These are phyloP conservation scores for Russula emetica DNA, from an alignment of 768 basidiomycete genomes.

Conservation along the genomic window DNA sequence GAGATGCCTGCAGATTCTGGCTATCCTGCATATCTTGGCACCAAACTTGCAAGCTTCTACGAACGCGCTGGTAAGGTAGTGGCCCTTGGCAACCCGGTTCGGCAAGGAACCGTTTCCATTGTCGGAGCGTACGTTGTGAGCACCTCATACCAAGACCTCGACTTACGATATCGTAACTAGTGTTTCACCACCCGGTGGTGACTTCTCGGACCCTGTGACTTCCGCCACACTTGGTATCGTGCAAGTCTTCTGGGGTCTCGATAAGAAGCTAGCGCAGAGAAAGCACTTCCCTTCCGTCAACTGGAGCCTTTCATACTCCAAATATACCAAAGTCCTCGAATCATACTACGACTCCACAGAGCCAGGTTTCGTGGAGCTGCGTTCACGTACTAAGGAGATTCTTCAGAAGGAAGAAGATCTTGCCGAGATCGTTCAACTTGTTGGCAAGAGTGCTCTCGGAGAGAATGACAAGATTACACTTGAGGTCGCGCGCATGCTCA, in stretches of 20 bases:
- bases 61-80: constrained; percentile 96
- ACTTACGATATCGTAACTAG: constrained; percentile 38
- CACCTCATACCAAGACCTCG: background rate
- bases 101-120: constrained; percentile 94
- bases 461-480: constrained; percentile 98
- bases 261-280: constrained; percentile 97
- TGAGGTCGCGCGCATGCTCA: constrained; percentile 94
- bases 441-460: constrained; percentile 95
- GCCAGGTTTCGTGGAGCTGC: constrained; percentile 92
- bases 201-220: constrained; percentile 98
- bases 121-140: constrained; percentile 84
- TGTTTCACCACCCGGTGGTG: constrained; percentile 97
- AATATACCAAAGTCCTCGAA: constrained; percentile 92
- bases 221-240: constrained; percentile 97
- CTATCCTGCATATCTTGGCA: constrained; percentile 94
- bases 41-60: constrained; percentile 96
- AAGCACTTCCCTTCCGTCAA: constrained; percentile 99
- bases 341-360: constrained; percentile 86
- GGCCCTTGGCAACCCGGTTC: constrained; percentile 81
- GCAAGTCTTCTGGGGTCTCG: constrained; percentile 99
- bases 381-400: constrained; percentile 92
- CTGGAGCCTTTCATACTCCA: constrained; percentile 99
- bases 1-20: constrained; percentile 99
- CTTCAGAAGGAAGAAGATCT: constrained; percentile 98
- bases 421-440: constrained; percentile 98